Percentiles rank a stretch among this genome's conserved stretches.
Evolutionary conservation across 306 rosid genomes (phyloP).

Genomic region (barrel medic (Medicago truncatula)): DNA sequence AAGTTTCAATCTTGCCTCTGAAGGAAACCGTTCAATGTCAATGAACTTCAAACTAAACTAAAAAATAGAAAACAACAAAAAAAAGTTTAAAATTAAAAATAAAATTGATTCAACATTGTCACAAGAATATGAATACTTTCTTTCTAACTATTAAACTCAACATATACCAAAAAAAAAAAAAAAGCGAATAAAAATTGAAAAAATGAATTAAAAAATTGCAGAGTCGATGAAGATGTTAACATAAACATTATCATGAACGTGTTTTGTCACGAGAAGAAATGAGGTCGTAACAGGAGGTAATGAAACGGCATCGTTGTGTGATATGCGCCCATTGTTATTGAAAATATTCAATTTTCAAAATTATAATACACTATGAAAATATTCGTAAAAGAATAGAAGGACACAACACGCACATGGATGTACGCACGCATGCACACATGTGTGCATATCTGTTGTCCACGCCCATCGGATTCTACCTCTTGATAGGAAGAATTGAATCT

Average conservation of each 20-base stretch:
- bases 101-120: background rate
- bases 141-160: background rate
- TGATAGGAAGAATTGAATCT: too few species aligned
- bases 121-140: background rate
- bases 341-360: too few species aligned
- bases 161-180: background rate
- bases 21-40: conserved; percentile 83
- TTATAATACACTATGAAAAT: too few species aligned
- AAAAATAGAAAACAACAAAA: conserved; percentile 39
- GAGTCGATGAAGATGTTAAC: conserved; percentile 82
- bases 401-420: too few species aligned
- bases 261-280: conserved; percentile 62
- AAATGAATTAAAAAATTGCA: conserved; percentile 38
- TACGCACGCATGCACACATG: too few species aligned
- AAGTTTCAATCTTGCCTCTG: conserved; percentile 62
- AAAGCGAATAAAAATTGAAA: background rate
- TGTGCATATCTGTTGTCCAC: too few species aligned
- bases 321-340: conserved; percentile 54
- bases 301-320: conserved; percentile 56
- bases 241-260: conserved; percentile 79
- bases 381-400: too few species aligned
- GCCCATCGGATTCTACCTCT: too few species aligned
- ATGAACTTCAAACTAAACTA: conserved; percentile 90
- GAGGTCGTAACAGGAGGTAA: conserved; percentile 38
- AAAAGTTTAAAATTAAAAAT: background rate